These are phyloP conservation scores for Amanita pallidorosea DNA, from an alignment of 768 basidiomycete species.

Conservation along the genomic window DNA sequence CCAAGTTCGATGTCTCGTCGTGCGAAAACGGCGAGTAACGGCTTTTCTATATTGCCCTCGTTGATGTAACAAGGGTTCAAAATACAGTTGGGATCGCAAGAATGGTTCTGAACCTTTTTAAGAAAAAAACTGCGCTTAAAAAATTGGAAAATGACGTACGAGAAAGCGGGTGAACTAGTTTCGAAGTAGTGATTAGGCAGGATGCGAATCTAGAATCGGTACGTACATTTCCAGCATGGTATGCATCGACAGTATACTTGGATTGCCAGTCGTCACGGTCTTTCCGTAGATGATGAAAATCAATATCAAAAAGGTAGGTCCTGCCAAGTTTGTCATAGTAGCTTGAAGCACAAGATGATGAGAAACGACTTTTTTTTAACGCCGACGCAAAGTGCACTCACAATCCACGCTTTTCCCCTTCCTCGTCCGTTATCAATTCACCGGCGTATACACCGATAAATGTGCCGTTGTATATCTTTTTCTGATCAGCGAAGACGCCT, in stretches of 20 bases:
- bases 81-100: slow-evolving; percentile 77
- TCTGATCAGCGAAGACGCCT: slow-evolving; percentile 65
- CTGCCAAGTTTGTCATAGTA: slow-evolving; percentile 64
- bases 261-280: slow-evolving; percentile 23
- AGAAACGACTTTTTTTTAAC: not conserved
- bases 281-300: slow-evolving; percentile 56
- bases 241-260: slow-evolving; percentile 72
- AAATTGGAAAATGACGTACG: slow-evolving; percentile 28
- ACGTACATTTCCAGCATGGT: slow-evolving; percentile 77
- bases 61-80: slow-evolving; percentile 72
- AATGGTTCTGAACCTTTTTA: slow-evolving; percentile 86
- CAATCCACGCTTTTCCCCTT: slow-evolving; percentile 58
- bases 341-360: slow-evolving; percentile 23
- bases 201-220: not conserved
- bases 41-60: slow-evolving; percentile 62
- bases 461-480: slow-evolving; percentile 54
- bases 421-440: slow-evolving; percentile 63
- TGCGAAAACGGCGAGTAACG: slow-evolving; percentile 60
- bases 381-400: slow-evolving; percentile 21
- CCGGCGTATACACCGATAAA: slow-evolving; percentile 84
- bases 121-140: not conserved
- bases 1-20: slow-evolving; percentile 45
- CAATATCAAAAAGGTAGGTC: slow-evolving; percentile 78
- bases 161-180: slow-evolving; percentile 83
- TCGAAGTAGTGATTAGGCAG: not conserved